Evolutionary conservation across 2,329 filamentous ascomycete genomes (phyloP).

Genomic region (Fusarium begoniae): DNA sequence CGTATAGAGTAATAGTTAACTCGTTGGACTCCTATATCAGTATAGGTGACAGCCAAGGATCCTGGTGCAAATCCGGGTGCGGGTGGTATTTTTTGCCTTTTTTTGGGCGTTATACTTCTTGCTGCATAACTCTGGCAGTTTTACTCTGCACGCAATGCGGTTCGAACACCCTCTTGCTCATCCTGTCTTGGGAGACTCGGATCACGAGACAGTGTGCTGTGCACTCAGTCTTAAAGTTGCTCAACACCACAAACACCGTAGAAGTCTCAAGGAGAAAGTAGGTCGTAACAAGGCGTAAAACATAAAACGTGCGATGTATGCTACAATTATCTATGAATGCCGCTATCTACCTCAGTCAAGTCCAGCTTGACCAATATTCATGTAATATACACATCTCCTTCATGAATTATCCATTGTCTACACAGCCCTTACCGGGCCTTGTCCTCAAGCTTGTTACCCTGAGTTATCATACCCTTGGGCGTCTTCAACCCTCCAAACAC

Average conservation of each 20-base stretch:
- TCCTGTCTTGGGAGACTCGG: neutral
- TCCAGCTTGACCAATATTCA: conserved; percentile 21
- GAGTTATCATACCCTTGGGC: conserved; percentile 52
- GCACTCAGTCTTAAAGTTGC: neutral
- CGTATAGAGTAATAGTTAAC: conserved; percentile 50
- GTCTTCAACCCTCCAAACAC: conserved; percentile 78
- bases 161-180: neutral
- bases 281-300: neutral
- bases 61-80: conserved; percentile 50
- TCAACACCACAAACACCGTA: neutral
- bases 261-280: neutral
- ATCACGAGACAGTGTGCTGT: neutral
- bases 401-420: neutral
- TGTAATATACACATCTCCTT: neutral
- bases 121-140: neutral
- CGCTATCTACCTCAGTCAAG: conserved; percentile 14
- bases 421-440: conserved; percentile 24
- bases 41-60: conserved; percentile 48
- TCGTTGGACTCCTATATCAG: conserved; percentile 49
- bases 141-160: neutral
- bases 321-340: neutral
- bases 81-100: conserved; percentile 37
- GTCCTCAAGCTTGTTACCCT: conserved; percentile 29
- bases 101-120: neutral
- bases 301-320: neutral